phyloP scores from a whole-genome alignment of 805 yeast species.

The Wickerhamiella azymoides region DNA sequence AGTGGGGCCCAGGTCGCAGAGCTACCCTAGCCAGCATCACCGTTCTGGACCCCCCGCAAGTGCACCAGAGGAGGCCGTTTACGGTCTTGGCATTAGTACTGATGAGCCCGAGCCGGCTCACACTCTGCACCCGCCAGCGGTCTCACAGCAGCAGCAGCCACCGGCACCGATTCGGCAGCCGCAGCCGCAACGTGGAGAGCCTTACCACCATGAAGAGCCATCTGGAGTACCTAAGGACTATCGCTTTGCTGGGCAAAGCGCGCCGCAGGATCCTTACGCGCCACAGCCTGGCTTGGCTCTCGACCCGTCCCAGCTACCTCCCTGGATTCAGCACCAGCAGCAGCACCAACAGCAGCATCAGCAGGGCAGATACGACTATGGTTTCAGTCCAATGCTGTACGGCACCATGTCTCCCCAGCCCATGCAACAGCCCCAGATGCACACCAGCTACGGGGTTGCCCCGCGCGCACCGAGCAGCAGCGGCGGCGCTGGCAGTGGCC shows the following conservation, averaged over 20 bases:
- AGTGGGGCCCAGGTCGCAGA: background rate
- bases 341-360: slow-evolving; percentile 2
- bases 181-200: no score
- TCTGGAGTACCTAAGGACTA: no score
- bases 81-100: background rate
- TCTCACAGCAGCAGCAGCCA: no score
- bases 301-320: no score
- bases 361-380: slow-evolving; percentile 7
- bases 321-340: no score
- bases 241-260: no score
- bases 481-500: no score
- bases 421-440: background rate
- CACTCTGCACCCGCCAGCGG: no score
- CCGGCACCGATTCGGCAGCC: no score
- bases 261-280: no score
- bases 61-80: background rate
- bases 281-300: no score
- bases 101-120: background rate
- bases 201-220: no score
- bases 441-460: background rate
- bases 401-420: background rate
- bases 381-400: background rate
- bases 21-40: background rate
- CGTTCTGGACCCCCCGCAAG: background rate
- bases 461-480: background rate